Evolutionary conservation across 1,284 basidiomycete genomes (phyloP), one percentile per base, ranked within the genome.

Genomic region (Agaricales sp.): DNA sequence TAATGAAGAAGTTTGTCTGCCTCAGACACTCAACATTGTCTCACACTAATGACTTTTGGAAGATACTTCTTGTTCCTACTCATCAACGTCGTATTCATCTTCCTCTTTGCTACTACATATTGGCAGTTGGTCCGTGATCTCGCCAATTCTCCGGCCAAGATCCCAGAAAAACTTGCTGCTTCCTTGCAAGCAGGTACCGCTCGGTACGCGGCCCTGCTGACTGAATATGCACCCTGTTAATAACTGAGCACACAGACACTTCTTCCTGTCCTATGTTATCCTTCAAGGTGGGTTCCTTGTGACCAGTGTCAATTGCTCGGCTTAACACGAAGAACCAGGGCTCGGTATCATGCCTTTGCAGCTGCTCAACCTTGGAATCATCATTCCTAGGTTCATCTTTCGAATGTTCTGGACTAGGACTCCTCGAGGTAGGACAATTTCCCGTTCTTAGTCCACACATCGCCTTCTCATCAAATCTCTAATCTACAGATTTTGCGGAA

Each of bases 41-140:
- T 48, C 13, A 43, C 16, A 12, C 46, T 20, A 50, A 47, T 44
- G 52, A 52, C 47, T 54, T 39, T 49, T 39, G 6, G 12, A 57
- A 93, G 90, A 75, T 93, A 96, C 62, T 92, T 96, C 60, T 72
- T 99, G 43, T 97, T 97, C 70, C 75, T 99, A 0, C 75, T 99
- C 51, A 74, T 93, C 63, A 94, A 94, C 55, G 94, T 97, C 41
- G 85, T 99, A 24, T 96, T 98, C 67, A 92, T 97, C 55, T 97
- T 97, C 70, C 76, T 98, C 11, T 70, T 95, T 43, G 89, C 91
- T 0, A 87, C 82, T 45, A 93, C 92, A 0, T 93, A 93, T 59
- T 90, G 86, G 82, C 86, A 90, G 45, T 78, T 96, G 14, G 78
- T 92, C 3, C 80, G 82, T 39, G 92, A 95, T 61, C 71, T 95